Evolutionary conservation across 1,284 basidiomycete genomes (phyloP), one percentile per base, ranked within the genome.

Genomic region (Sporisorium scitamineum): DNA sequence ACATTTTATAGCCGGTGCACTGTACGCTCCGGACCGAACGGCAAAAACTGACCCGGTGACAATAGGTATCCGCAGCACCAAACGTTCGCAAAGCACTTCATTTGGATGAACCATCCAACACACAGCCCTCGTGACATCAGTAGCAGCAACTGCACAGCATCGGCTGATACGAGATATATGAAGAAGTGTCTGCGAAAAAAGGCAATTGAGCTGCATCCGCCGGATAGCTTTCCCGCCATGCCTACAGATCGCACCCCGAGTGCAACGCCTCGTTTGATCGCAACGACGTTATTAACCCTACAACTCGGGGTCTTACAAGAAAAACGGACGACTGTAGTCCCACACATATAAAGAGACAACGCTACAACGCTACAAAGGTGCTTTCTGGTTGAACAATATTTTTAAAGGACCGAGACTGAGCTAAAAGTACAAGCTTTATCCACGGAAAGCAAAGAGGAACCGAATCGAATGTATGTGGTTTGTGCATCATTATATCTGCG

Each of bases 351-450:
- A 16, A 48, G 5, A 16, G 27, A 27, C 16, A 29, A 24, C 24
- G 29, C n/a, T n/a, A 18, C 9, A 20, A 20, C 26, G n/a, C 22
- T 18, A 14, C 47, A n/a, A 27, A 14, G 1, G 4, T 20, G 5
- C 4, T 9, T 37, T 57, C 55, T 57, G 55, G 55, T 57, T 57
- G 55, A 57, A 20, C 55, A 57, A 8, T 29, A 8, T 45, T 53
- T 39, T 18, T n/a, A 8, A 5, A n/a, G 10, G 13, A 51, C n/a
- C 20, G 20, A 39, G 5, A 11, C 18, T 27, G 54, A 22, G 27
- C 39, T 56, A 56, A 34, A 45, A 47, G 42, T 45, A 56, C 54
- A 50, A n/a, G 18, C 5, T n/a, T 18, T 29, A 32, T 29, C 27
- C 26, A 27, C 7, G 14, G 8, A 13, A 29, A 31, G 27, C 24